Evolutionary conservation across 2,329 filamentous ascomycete genomes (phyloP), one percentile per base, ranked within the genome.

Genomic region (Ascomycota sp.): DNA sequence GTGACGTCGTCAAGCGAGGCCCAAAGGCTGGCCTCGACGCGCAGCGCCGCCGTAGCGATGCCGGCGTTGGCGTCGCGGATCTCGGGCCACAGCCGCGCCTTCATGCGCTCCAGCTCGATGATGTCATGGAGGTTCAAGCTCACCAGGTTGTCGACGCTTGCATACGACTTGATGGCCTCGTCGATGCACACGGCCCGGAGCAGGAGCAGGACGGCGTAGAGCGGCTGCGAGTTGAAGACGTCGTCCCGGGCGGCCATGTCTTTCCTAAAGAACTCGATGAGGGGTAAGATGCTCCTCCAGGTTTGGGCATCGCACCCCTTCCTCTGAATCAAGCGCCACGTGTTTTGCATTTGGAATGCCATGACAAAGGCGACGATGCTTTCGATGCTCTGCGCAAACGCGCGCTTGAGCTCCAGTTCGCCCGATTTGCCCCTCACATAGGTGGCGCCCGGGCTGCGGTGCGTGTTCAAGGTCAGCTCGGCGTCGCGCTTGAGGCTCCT

Each of bases 401-500:
- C 52, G n/a, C 53, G 47, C 39, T 56, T 58, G 30, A 50, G 44
- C 17, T 53, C 52, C 6, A 45, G 31, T n/a, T 49, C 44, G 23
- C 44, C 43, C 5, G 38, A 32, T n/a, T 44, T 43, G 8, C 40
- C 40, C 26, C 35, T 35, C 9, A 31, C 25, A 26, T 35, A 40
- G 5, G 37, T 29, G 8, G 37, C 32, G 33, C 39, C 45, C 5
- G 47, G 38, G 23, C 33, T 39, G 23, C 36, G 38, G 11, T 38
- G 39, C 0, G 31, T 37, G 26, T 44, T 40, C 35, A 65, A 53
- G 11, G 48, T 55, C 4, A 42, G 29, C 36, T 71, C 66, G 19
- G 63, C 61, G 9, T 57, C 50, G 35, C 68, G 65, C 49, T 71
- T 71, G 12, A 70, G 49, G 31, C 54, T 58, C 21, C 52, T 59